Base-by-base conservation (phyloP, 78 protist genomes). In the Bodo saltans region DNA sequence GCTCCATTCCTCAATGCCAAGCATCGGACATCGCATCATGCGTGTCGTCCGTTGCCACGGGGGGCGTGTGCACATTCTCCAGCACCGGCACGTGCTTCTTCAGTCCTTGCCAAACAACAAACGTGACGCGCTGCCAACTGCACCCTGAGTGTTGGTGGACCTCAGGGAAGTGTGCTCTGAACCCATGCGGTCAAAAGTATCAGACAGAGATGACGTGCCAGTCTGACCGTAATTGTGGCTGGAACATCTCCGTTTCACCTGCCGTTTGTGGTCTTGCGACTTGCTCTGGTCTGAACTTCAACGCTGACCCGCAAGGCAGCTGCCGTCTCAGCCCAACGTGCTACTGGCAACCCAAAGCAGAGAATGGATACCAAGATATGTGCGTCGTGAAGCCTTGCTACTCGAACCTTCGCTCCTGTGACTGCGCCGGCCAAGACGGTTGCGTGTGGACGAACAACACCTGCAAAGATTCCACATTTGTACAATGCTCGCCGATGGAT, bases 211-310 rank as follows among this genome's bases (percentile, higher is more conserved):
- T 28, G 37, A 30, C 42, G 34, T 30, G 41, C 81, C 26, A 4
- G 28, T 2, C 4, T 33, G 8, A 47, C 17, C 69, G 8, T 38
- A 3, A 30, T 28, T 76, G 81, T 67, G 67, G 11, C 37, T 76
- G 81, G 81, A 67, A 76, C 81, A 38, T 60, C 42, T 42, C 81
- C 34, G 12, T 12, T 29, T 30, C 39, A 37, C 81, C 81, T 47
- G 25, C 81, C 41, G n/a, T 39, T 26, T 76, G 81, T 67, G 40
- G 32, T 25, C 67, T 35, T 26, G 28, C 21, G 32, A 12, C 1
- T 33, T 76, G 81, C 69, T 3, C 60, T 17, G 17, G 17, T 8
- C 17, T 23, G n/a, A 47, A 47, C 60, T 17, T 23, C 60, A 47
- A 47, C n/a, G 60, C 60, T 17, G 60, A 23, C n/a, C 60, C n/a